These are phyloP conservation scores for Pouteria campechiana DNA, from an alignment of 179 eudicot species.

Conservation along the genomic window DNA sequence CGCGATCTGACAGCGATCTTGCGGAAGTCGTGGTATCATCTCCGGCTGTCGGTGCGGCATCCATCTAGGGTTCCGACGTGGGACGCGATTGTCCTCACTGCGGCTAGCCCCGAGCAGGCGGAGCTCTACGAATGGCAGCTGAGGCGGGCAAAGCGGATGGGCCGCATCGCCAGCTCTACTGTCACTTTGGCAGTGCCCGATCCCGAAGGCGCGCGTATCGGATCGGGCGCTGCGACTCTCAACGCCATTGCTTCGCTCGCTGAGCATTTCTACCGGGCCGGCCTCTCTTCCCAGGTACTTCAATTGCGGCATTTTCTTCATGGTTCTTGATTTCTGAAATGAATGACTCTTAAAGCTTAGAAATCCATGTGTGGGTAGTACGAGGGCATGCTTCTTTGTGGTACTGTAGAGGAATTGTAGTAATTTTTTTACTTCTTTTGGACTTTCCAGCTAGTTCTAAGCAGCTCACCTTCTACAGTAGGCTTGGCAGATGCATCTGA, in stretches of 20 bases:
- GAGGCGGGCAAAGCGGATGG: slow-evolving; percentile 58
- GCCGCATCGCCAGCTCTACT: slow-evolving; percentile 61
- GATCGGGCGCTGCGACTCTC: slow-evolving; percentile 95
- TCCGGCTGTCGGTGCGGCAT: slow-evolving; percentile 74
- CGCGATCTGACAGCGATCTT: slow-evolving; percentile 38
- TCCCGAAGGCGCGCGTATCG: slow-evolving; percentile 74
- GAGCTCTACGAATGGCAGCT: slow-evolving; percentile 85
- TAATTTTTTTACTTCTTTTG: too few species aligned
- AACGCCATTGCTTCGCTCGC: slow-evolving; percentile 70
- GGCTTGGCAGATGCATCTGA: too few species aligned
- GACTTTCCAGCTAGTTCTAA: too few species aligned
- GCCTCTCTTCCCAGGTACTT: background rate
- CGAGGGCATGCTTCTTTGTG: too few species aligned
- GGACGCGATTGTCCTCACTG: slow-evolving; percentile 89
- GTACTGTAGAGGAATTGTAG: too few species aligned
- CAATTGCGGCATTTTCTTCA: too few species aligned
- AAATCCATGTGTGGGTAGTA: too few species aligned
- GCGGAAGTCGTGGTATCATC: slow-evolving; percentile 71
- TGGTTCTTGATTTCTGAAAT: too few species aligned
- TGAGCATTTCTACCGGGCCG: slow-evolving; percentile 24
- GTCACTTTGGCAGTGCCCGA: slow-evolving; percentile 90
- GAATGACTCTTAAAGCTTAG: too few species aligned
- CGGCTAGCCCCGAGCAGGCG: slow-evolving; percentile 91
- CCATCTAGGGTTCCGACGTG: slow-evolving; percentile 81
- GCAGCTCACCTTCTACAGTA: too few species aligned